Percentiles rank a stretch among this genome's conserved stretches.
Conservation (phyloP, 345 rosid species). For the Rhizophora mangle region DNA sequence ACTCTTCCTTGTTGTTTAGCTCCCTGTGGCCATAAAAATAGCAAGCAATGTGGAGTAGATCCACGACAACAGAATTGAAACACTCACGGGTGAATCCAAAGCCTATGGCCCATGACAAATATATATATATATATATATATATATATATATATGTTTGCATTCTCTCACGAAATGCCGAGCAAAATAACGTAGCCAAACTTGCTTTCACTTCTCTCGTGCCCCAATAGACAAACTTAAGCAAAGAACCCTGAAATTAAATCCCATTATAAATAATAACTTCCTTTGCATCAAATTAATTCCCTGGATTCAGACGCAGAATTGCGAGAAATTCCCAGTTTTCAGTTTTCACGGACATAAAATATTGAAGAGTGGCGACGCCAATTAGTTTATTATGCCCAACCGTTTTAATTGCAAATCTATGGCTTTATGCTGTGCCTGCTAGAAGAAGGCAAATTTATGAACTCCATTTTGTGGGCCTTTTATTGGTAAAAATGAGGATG, state of each 20-base stretch:
- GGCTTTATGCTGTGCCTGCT: no score
- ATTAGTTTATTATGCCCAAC: no score
- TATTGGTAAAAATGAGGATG: no score
- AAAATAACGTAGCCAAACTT: neutral
- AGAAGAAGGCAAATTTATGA: no score
- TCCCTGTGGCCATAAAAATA: slow-evolving; percentile 43
- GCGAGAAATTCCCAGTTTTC: no score
- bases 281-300: no score
- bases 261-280: neutral
- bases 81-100: slow-evolving; percentile 48
- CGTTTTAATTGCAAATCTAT: no score
- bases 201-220: neutral
- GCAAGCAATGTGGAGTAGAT: slow-evolving; percentile 21
- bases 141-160: neutral
- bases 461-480: no score
- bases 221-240: neutral
- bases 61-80: slow-evolving; percentile 37
- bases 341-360: no score
- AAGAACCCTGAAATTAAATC: neutral
- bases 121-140: no score
- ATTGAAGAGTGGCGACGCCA: no score
- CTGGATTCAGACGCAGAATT: no score
- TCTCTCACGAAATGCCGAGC: neutral
- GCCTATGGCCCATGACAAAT: slow-evolving; percentile 19
- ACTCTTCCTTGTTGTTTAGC: slow-evolving; percentile 67